Conservation (phyloP, 768 basidiomycete genomes). For the Suillus placidus region DNA sequence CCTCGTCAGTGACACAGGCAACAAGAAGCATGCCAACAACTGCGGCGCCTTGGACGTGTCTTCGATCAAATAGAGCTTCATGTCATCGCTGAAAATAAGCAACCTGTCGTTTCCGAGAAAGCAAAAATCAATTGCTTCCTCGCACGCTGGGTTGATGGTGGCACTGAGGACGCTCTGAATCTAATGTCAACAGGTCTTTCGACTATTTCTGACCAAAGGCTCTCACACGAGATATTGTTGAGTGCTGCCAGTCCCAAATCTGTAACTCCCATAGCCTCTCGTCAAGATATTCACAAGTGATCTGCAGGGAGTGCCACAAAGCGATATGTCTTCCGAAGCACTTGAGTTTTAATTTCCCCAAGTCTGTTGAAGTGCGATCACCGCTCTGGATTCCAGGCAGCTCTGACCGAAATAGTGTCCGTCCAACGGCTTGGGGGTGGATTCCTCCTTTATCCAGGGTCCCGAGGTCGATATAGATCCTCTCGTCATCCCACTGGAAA, state of each 20-base stretch:
- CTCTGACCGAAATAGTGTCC: background rate
- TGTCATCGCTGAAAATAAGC: background rate
- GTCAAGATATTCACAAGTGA: background rate
- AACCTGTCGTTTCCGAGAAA: background rate
- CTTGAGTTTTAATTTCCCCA: background rate
- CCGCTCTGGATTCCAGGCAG: background rate
- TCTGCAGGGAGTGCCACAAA: background rate
- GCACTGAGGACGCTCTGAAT: slow-evolving; percentile 1
- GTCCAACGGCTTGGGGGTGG: background rate
- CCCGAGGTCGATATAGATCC: background rate
- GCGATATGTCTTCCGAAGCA: slow-evolving; percentile 1
- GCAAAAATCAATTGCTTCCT: background rate
- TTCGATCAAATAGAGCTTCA: background rate
- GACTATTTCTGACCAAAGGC: background rate
- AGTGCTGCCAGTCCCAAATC: slow-evolving; percentile 4
- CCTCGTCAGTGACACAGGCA: background rate
- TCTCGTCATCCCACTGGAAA: background rate
- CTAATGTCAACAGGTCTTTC: background rate
- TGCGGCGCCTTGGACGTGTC: background rate
- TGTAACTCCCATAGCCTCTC: background rate
- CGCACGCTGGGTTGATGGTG: background rate
- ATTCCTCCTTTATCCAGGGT: background rate
- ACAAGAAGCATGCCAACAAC: background rate
- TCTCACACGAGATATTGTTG: background rate
- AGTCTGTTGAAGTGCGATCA: background rate